Evolutionary conservation across 352 stramenopile species (phyloP), one percentile per base, ranked within the genome.

Genomic region (Phytophthora foliorum): DNA sequence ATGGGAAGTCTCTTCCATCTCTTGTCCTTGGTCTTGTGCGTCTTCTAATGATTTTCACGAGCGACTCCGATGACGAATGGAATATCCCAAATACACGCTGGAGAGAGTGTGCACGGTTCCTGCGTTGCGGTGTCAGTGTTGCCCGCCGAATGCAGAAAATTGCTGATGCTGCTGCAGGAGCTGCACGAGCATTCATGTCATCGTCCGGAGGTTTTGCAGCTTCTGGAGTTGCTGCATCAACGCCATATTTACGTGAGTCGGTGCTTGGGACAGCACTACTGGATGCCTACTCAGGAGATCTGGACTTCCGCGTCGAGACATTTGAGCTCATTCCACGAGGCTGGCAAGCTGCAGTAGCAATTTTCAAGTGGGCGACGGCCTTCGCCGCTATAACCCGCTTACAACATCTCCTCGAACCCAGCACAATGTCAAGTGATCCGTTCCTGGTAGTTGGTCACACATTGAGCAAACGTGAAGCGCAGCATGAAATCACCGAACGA

Each of bases 21-120:
- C 68, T 93, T 16, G 83, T 93, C 2, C 75, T 95, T 5, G 86
- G 86, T 1, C 72, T 95, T 25, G 78, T 94, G 6, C 84, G 88
- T 17, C 44, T 95, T 16, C 53, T 95, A 8, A 90, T 91, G 72
- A 53, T 93, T 16, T 84, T 89, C 34, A 89, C 82, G 13, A 82
- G 75, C 31, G 77, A 93, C 52, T 45, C 52, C 4, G 82, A 92
- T 57, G 54, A 73, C 2, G 82, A 86, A 24, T 75, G 83, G 53
- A 67, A 86, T n/a, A 64, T 95, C 3, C 51, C 76, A n/a, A 77
- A 70, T 8, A 68, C 81, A 2, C 78, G 88, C 0, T 95, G 88
- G 88, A 74, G 74, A n/a, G 78, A 93, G 63, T 82, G 76, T 3
- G 75, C 82, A 3, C 62, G 67, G 2, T 94, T 90, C 46, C 61